Evolutionary conservation across 495 filamentous ascomycete genomes (phyloP).

Genomic region (Hypoxylon intermedium): DNA sequence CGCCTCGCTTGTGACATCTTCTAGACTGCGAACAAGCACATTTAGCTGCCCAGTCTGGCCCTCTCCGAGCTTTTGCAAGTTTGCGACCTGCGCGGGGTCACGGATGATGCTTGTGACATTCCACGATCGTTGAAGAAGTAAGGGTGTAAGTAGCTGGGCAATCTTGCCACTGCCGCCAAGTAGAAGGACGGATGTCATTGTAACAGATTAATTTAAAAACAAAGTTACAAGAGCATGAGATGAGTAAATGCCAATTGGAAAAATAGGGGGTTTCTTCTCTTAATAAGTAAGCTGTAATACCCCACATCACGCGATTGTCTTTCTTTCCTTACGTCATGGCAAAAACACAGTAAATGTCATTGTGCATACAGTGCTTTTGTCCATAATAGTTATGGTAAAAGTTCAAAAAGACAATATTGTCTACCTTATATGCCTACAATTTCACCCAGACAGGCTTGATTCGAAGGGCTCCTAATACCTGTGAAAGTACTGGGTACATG

Average conservation of each 20-base stretch:
- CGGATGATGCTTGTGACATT: slow-evolving; percentile 80
- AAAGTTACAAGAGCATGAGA: not conserved
- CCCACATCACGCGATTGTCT: slow-evolving; percentile 22
- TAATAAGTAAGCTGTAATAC: not conserved
- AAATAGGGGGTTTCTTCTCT: not conserved
- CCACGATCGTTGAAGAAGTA: slow-evolving; percentile 75
- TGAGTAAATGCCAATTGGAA: not conserved
- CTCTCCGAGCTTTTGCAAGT: slow-evolving; percentile 66
- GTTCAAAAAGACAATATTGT: no score
- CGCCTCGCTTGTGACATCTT: slow-evolving; percentile 67
- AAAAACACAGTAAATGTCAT: slow-evolving; percentile 6
- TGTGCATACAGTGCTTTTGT: no score
- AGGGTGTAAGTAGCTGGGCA: slow-evolving; percentile 75
- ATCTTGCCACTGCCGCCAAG: slow-evolving; percentile 86
- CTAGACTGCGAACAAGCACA: slow-evolving; percentile 71
- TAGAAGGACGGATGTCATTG: slow-evolving; percentile 62
- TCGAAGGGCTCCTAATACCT: not conserved
- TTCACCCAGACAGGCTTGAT: no score
- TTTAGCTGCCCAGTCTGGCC: slow-evolving; percentile 58
- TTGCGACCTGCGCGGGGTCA: slow-evolving; percentile 66
- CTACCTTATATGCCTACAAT: no score
- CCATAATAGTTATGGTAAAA: no score
- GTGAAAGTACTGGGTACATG: not conserved
- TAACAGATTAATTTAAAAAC: not conserved
- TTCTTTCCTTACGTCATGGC: slow-evolving; percentile 21